Base-by-base conservation (phyloP, 2,329 filamentous ascomycete species). In the Microdochium bolleyi region DNA sequence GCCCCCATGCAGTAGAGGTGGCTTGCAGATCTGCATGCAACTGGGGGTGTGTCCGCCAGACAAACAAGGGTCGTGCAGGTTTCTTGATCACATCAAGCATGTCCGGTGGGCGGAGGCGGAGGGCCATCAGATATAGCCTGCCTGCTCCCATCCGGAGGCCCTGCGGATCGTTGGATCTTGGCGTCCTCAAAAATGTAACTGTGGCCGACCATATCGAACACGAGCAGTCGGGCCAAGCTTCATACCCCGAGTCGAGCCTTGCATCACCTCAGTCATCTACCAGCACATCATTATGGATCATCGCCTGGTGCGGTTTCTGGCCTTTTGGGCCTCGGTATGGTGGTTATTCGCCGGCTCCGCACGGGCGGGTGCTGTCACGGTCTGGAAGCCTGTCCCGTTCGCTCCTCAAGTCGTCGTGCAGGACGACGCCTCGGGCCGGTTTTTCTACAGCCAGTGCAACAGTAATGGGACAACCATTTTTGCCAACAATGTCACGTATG, bases 391-490 rank as follows among this genome's bases (percentile, higher is more conserved):
- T 5, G 13, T 11, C n/a, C 16, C 19, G 19, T 46, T 19, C 3
- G 52, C 30, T 2, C 55, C 58, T 7, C 57, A 60, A 41, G n/a
- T 60, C 14, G 53, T 58, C 22, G 54, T 55, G 53, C 55, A 60
- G 37, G 58, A 60, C 27, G 57, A 58, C 25, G 38, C 48, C 13
- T 57, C 55, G 10, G 57, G 58, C 3, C 51, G 37, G 3, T 52
- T 60, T n/a, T 55, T 54, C 11, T 55, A 59, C 34, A 58, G 56
- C 27, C 52, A 54, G 13, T 60, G 58, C 48, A 59, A 59, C 48
- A 58, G 55, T 27, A 8, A 53, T 9, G 53, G 24, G 7, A 51
- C 51, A 1, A 49, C 55, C 1, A 52, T 59, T 2, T 60, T 59
- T 24, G 56, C 57, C 16, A 50, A 14, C 13, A 50, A 55, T 44